phyloP scores from a whole-genome alignment of 306 rosid genomes.

The Parietaria judaica region DNA sequence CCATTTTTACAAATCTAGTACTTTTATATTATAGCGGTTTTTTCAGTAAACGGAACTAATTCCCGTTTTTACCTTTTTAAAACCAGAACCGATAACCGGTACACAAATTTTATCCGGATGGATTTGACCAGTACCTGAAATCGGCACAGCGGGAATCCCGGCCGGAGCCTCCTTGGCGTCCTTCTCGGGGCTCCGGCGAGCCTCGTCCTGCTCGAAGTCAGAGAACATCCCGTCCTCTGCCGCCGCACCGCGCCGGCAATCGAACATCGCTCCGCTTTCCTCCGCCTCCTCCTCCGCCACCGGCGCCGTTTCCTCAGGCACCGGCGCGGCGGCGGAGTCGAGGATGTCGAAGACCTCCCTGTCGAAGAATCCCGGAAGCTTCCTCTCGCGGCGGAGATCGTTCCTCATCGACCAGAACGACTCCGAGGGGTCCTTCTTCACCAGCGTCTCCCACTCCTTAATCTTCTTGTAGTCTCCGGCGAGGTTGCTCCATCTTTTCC shows the following conservation, averaged over 20 bases:
- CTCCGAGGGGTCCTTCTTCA: slow-evolving; percentile 62
- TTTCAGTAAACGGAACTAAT: too few relatives aligned
- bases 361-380: slow-evolving; percentile 83
- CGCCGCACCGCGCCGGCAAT: slow-evolving; percentile 44
- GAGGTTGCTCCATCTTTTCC: slow-evolving; percentile 97
- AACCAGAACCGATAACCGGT: too few relatives aligned
- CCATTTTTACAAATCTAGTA: too few relatives aligned
- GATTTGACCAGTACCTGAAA: slow-evolving; percentile 42
- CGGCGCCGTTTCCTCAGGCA: slow-evolving; percentile 13
- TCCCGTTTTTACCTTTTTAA: too few relatives aligned
- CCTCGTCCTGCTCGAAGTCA: slow-evolving; percentile 65
- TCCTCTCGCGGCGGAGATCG: slow-evolving; percentile 83
- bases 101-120: too few relatives aligned
- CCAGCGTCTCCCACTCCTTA: slow-evolving; percentile 81
- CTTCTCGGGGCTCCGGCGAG: slow-evolving; percentile 39
- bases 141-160: slow-evolving; percentile 44
- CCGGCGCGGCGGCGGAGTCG: slow-evolving; percentile 41
- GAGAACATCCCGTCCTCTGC: slow-evolving; percentile 73
- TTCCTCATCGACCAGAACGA: slow-evolving; percentile 98
- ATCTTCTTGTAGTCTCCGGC: slow-evolving; percentile 96
- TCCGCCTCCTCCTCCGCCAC: slow-evolving; percentile 18
- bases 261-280: slow-evolving; percentile 42
- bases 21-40: too few relatives aligned
- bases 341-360: slow-evolving; percentile 81
- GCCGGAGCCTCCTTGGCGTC: slow-evolving; percentile 32